Evolutionary conservation across 2,329 filamentous ascomycete species (phyloP).

Genomic region (Sporothrix schenckii): DNA sequence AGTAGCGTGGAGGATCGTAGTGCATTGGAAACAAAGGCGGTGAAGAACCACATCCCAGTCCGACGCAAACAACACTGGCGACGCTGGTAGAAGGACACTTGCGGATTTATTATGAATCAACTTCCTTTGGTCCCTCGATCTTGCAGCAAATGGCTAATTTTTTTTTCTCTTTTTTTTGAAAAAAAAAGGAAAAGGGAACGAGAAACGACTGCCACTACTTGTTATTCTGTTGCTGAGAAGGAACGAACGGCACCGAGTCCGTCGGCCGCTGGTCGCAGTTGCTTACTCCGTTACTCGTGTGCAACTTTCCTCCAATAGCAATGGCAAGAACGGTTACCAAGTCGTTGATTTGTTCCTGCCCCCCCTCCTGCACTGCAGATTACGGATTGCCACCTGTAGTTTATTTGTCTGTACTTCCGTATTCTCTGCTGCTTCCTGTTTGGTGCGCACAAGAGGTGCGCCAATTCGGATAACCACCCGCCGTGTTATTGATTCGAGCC

Average conservation of each 20-base stretch:
- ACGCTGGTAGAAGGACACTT: not conserved
- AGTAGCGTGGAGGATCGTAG: not conserved
- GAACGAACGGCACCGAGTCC: not conserved
- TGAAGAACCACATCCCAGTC: constrained; percentile 7
- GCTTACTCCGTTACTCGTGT: constrained; percentile 15
- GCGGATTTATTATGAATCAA: not conserved
- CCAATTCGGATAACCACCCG: constrained; percentile 1
- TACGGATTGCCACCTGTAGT: not conserved
- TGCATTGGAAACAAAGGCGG: constrained; percentile 21
- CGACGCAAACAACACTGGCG: not conserved
- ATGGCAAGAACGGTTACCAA: not conserved
- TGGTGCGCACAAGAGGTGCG: not conserved
- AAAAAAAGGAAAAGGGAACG: too few relatives aligned
- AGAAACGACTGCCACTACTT: too few relatives aligned
- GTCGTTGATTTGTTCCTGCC: not conserved
- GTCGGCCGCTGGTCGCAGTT: not conserved
- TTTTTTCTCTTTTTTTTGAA: not conserved
- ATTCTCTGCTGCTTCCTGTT: too few relatives aligned
- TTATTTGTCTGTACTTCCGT: too few relatives aligned
- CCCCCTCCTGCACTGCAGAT: not conserved
- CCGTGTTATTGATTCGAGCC: constrained; percentile 24
- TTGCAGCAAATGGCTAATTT: too few relatives aligned
- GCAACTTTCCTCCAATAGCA: not conserved
- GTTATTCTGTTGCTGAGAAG: not conserved
- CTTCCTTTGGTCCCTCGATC: too few relatives aligned